Evolutionary conservation across 2,329 filamentous ascomycete species (phyloP), one percentile per base, ranked within the genome.

Genomic region (Diaporthe sp.): DNA sequence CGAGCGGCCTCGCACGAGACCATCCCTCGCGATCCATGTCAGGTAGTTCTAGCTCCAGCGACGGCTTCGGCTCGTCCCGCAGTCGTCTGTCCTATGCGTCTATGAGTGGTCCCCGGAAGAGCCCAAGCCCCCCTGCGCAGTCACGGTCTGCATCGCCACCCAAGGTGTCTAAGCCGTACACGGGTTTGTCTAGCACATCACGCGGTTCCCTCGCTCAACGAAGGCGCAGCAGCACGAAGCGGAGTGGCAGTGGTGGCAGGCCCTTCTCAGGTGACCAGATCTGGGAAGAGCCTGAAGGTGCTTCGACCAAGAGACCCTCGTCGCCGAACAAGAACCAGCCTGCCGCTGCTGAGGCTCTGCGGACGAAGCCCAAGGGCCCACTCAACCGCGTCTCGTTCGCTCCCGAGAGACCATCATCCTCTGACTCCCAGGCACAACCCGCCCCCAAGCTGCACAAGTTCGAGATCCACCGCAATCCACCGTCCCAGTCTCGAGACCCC

Each of bases 401-500:
- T 71, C 83, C 85, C 73, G 85, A 85, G 76, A 82, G 81, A 79
- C 85, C 86, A 53, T 51, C 75, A 27, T 73, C 77, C 71, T 80
- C 81, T 79, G 61, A 79, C 50, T 79, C 82, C 81, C 78, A 84
- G 79, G 76, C 84, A 82, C 79, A 85, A 77, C 78, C 78, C 74
- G 79, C 82, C 37, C 80, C 77, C 80, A 80, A 89, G 84, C 81
- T 85, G 84, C 79, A 82, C 79, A 79, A 80, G 79, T 83, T 86
- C 72, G 82, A 98, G 81, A 97, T 97, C 73, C 90, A 97, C 82
- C 93, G 90, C 78, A 97, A 98, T 79, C 92, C 94, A 25, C 94
- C 95, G 0, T 92, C 91, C 27, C 95, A 97, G 80, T 96, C 95
- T 59, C 91, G 93, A 74, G 94, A 97, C 80, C 92, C 95, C 7